Evolutionary conservation across 192 early-diverging fungal species (phyloP), one percentile per base, ranked within the genome.

Genomic region (Radiomyces spectabilis): DNA sequence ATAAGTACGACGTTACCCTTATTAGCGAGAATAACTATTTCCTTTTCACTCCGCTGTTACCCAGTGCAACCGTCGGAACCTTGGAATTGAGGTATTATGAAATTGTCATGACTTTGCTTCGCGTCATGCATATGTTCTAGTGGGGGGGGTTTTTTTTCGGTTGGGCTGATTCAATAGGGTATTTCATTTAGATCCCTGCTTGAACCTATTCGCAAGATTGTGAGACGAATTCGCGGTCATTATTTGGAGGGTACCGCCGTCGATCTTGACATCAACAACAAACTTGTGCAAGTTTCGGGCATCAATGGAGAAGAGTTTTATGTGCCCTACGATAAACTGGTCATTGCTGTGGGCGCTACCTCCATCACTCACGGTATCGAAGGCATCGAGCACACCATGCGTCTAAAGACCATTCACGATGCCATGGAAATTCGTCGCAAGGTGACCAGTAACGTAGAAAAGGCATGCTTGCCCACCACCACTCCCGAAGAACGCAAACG

Each of bases 391-490:
- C 56, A 89, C 57, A 75, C 76, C 1, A 58, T 64, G 33, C 77
- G 76, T 41, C 55, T 85, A 6, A 89, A 89, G 62, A 78, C 73
- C 0, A 82, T 87, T 46, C 42, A 61, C 6, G 85, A 89, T 61
- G 87, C 87, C 6, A 68, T 78, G 12, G 57, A 57, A 19, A 79
- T 89, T 16, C 55, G 85, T 27, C 62, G 53, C 44, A 77, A 69
- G 32, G 61, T 89, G 9, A 77, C 81, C 49, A 71, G 67, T 18
- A 78, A 84, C 46, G 80, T 87, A 60, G 87, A 89, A 61, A 69
- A 67, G 30, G 87, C 85, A 9, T 66, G 69, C 30, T 50, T 85
- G 43, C 87, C 87, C 6, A 79, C 69, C 3, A 79, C 80, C 1
- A 55, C 70, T 0, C 73, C 75, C 2, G 74, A 79, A 22, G 85